These are phyloP conservation scores for Acacia melanoxylon DNA, from an alignment of 306 rosid species.

Conservation along the genomic window DNA sequence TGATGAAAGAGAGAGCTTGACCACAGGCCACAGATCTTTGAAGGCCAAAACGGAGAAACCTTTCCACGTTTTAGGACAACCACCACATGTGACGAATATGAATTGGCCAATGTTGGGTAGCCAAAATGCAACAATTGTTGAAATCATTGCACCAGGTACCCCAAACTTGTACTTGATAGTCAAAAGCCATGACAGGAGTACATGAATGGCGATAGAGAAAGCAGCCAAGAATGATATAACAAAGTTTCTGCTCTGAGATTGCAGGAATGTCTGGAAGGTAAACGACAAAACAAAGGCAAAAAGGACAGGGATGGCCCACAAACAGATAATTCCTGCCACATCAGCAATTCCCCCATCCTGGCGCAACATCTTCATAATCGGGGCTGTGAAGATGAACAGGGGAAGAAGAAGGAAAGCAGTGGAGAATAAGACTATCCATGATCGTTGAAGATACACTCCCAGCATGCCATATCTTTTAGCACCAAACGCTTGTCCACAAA, in stretches of 20 bases:
- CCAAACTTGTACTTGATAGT: not conserved
- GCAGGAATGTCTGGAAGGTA: not conserved
- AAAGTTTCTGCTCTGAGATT: not conserved
- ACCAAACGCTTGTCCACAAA: constrained; percentile 44
- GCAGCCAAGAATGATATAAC: not conserved
- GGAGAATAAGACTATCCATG: constrained; percentile 39
- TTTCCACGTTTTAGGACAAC: not conserved
- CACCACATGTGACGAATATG: not conserved
- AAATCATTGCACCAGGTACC: not conserved
- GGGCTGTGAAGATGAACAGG: constrained; percentile 41
- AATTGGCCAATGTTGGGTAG: not conserved
- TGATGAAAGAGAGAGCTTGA: not conserved
- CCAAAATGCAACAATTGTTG: not conserved
- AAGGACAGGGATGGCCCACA: constrained; percentile 38
- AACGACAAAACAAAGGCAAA: constrained; percentile 39
- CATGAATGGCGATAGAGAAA: not conserved
- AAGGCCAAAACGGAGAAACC: not conserved
- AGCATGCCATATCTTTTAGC: constrained; percentile 52
- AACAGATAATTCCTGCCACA: constrained; percentile 41
- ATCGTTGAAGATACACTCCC: constrained; percentile 61
- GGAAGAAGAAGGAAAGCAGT: constrained; percentile 42
- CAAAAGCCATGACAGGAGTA: not conserved
- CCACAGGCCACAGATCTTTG: not conserved
- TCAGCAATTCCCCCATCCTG: constrained; percentile 36
- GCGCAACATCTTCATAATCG: constrained; percentile 38